Evolutionary conservation across 2,329 filamentous ascomycete genomes (phyloP).

Genomic region (Paraphaeosphaeria sporulosa): DNA sequence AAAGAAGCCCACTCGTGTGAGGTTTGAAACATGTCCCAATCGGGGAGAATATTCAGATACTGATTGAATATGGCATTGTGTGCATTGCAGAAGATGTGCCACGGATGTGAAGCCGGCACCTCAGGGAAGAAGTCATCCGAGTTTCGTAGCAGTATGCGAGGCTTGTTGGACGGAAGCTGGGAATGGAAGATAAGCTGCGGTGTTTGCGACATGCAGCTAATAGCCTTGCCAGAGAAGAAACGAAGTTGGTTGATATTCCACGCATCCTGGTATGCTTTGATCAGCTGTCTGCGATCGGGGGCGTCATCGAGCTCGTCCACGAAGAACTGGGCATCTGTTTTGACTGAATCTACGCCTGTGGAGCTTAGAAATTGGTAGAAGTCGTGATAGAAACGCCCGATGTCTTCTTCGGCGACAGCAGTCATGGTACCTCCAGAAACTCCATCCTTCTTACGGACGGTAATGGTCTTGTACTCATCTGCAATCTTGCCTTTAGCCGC

Average conservation of each 20-base stretch:
- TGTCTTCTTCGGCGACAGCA: slow-evolving; percentile 77
- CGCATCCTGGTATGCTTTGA: slow-evolving; percentile 79
- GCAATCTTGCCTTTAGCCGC: slow-evolving; percentile 77
- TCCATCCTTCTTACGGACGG: slow-evolving; percentile 63
- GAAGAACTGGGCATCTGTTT: slow-evolving; percentile 92
- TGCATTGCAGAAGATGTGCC: slow-evolving; percentile 95
- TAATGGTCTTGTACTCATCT: slow-evolving; percentile 76
- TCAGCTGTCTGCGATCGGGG: slow-evolving; percentile 73
- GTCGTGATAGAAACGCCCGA: slow-evolving; percentile 81
- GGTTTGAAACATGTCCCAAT: slow-evolving; percentile 81
- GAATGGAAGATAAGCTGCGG: slow-evolving; percentile 87
- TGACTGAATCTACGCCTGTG: slow-evolving; percentile 83
- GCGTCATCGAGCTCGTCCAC: slow-evolving; percentile 77
- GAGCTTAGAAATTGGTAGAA: slow-evolving; percentile 84
- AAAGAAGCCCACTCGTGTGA: slow-evolving; percentile 76
- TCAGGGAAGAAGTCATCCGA: slow-evolving; percentile 93
- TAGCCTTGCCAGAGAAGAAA: slow-evolving; percentile 78
- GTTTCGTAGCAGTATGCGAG: slow-evolving; percentile 79
- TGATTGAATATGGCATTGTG: slow-evolving; percentile 85
- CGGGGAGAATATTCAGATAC: slow-evolving; percentile 85
- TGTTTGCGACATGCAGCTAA: slow-evolving; percentile 94
- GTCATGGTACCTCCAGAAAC: slow-evolving; percentile 72
- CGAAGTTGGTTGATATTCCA: slow-evolving; percentile 82
- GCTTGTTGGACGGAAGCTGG: slow-evolving; percentile 78
- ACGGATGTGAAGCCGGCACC: slow-evolving; percentile 80